A percentile compares a stretch with the other conserved stretches of the same genome.
Evolutionary conservation across 257 asterid genomes (phyloP).

Genomic region (Henckelia pumila): DNA sequence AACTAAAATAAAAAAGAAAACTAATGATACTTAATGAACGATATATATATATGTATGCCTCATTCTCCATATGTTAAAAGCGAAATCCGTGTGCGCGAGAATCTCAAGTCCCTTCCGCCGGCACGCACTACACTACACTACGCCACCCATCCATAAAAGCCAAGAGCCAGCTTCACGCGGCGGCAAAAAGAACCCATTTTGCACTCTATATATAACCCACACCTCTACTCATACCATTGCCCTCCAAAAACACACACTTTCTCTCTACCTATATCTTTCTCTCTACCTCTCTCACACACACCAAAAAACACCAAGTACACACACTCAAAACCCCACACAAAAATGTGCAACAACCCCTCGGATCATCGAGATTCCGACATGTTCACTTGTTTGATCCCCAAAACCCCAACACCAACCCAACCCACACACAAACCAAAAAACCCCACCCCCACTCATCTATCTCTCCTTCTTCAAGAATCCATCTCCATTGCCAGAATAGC

Average conservation of each 20-base stretch:
- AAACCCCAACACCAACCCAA: slow-evolving; percentile 33
- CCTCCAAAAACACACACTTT: background rate
- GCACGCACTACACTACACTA: background rate
- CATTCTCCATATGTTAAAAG: background rate
- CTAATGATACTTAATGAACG: too few species aligned
- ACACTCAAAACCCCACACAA: slow-evolving; percentile 19
- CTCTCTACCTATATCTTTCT: background rate
- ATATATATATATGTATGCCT: too few species aligned
- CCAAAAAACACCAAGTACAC: slow-evolving; percentile 1
- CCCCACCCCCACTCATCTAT: slow-evolving; percentile 25
- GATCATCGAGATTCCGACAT: slow-evolving; percentile 30
- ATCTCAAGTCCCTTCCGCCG: background rate
- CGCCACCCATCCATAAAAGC: background rate
- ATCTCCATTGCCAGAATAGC: slow-evolving; percentile 49
- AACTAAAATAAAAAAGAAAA: too few species aligned
- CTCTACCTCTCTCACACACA: background rate
- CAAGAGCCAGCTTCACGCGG: background rate
- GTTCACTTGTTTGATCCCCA: slow-evolving; percentile 41
- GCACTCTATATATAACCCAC: background rate
- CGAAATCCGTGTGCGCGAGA: background rate
- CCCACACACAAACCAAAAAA: slow-evolving; percentile 18
- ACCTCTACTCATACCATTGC: background rate
- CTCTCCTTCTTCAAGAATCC: slow-evolving; percentile 40
- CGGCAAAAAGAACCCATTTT: background rate
- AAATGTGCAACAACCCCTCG: slow-evolving; percentile 17